Evolutionary conservation across 208 protist genomes (phyloP).

Genomic region (Leishmania amazonensis): DNA sequence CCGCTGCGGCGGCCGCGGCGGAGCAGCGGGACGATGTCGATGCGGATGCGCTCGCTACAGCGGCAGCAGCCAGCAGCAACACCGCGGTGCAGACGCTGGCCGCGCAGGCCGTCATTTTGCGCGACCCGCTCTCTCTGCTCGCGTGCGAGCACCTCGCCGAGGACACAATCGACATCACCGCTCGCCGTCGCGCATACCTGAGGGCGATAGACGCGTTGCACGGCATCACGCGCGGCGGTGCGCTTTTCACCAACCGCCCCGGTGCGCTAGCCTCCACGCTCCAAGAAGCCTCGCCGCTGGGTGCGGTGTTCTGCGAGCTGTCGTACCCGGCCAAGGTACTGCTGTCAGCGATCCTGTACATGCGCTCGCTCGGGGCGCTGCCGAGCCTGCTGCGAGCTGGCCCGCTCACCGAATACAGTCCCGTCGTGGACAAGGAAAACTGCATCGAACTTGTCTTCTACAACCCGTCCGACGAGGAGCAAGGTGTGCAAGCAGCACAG

Average conservation of each 20-base stretch:
- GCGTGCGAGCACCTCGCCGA: constrained; percentile 55
- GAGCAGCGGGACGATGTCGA: neutral
- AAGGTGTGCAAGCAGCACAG: constrained; percentile 21
- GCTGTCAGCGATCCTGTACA: constrained; percentile 71
- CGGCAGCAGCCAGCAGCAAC: neutral
- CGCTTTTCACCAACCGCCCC: neutral
- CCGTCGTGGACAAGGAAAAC: constrained; percentile 77
- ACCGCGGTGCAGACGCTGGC: constrained; percentile 20
- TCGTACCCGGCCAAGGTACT: constrained; percentile 71
- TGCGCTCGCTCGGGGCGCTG: constrained; percentile 79
- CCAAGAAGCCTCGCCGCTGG: constrained; percentile 26
- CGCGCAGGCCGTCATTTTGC: constrained; percentile 50
- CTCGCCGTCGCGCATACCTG: constrained; percentile 21
- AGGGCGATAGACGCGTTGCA: constrained; percentile 16
- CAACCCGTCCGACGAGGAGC: constrained; percentile 32
- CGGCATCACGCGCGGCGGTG: constrained; percentile 3
- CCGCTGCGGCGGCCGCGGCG: neutral
- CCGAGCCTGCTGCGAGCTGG: constrained; percentile 73
- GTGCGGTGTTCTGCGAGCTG: constrained; percentile 50
- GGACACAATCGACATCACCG: constrained; percentile 30
- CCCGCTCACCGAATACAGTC: constrained; percentile 61
- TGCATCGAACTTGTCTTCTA: constrained; percentile 86
- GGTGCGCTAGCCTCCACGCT: constrained; percentile 28
- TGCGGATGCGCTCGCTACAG: neutral
- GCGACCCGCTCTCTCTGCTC: constrained; percentile 47